Conservation (phyloP, 1,139 yeast species). For the Maudiozyma humilis region DNA sequence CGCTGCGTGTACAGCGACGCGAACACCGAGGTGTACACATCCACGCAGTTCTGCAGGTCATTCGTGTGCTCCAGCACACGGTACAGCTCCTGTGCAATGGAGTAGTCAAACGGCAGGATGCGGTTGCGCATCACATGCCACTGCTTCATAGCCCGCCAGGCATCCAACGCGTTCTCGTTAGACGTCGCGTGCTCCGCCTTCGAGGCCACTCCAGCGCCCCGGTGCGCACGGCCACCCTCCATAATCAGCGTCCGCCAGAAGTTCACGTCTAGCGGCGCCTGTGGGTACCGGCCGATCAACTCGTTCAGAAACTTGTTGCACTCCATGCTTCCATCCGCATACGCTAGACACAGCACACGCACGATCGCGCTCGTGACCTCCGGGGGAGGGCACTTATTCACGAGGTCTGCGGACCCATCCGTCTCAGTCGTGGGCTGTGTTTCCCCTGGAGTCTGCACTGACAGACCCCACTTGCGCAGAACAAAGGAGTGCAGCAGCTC, state of each 20-base stretch:
- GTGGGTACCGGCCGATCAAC: slow-evolving; percentile 18
- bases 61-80: slow-evolving; percentile 8
- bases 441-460: too few species aligned
- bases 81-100: slow-evolving; percentile 11
- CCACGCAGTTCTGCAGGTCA: slow-evolving; percentile 18
- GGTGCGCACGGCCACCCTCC: slow-evolving; percentile 15
- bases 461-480: slow-evolving; percentile 17
- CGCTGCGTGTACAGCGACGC: slow-evolving; percentile 12
- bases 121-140: slow-evolving; percentile 15
- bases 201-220: not conserved
- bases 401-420: too few species aligned
- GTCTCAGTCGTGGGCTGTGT: too few species aligned
- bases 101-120: slow-evolving; percentile 14
- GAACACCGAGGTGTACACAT: slow-evolving; percentile 16
- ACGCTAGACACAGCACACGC: slow-evolving; percentile 16
- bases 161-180: slow-evolving; percentile 1
- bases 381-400: slow-evolving; percentile 12
- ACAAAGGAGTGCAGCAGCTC: slow-evolving; percentile 16
- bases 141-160: slow-evolving; percentile 19
- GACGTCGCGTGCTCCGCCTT: not conserved
- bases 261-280: slow-evolving; percentile 12
- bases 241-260: slow-evolving; percentile 26
- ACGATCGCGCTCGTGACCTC: slow-evolving; percentile 19
- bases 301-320: slow-evolving; percentile 17
- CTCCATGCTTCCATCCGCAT: slow-evolving; percentile 11